A percentile compares a stretch with the other conserved stretches of the same genome.
phyloP scores from a whole-genome alignment of 176 grass and related monocot species.

The Puya raimondii region DNA sequence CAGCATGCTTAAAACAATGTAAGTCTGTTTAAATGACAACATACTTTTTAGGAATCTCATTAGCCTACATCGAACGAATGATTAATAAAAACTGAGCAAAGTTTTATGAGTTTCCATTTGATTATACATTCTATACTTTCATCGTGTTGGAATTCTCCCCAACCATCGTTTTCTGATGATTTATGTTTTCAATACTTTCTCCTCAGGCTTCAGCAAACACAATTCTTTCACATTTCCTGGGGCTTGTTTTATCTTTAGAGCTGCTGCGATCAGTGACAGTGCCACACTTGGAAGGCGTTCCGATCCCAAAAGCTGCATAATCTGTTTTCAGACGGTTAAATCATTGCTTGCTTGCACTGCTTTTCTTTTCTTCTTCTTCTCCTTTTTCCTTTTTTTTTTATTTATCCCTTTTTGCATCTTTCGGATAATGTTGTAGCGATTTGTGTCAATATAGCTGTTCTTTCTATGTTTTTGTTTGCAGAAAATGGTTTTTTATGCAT shows the following conservation, averaged over 20 bases:
- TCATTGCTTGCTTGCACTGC: neutral
- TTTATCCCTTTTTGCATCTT: too few species aligned
- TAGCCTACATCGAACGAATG: too few species aligned
- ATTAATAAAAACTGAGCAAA: too few species aligned
- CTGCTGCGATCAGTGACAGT: conserved; percentile 54
- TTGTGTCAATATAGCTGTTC: neutral
- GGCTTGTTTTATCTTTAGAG: conserved; percentile 64
- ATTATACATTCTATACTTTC: too few species aligned
- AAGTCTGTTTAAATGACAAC: too few species aligned
- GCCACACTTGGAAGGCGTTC: conserved; percentile 28
- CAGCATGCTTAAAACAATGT: too few species aligned
- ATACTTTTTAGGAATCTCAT: too few species aligned
- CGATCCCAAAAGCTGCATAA: conserved; percentile 42
- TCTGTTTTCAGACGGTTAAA: neutral
- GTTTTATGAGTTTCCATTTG: too few species aligned
- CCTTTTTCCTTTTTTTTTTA: neutral
- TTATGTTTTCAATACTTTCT: too few species aligned
- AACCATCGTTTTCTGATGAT: too few species aligned
- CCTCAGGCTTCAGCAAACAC: conserved; percentile 78
- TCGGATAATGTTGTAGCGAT: neutral
- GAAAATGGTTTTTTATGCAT: neutral
- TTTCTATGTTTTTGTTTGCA: neutral
- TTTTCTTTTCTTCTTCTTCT: neutral
- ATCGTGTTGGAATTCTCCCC: too few species aligned
- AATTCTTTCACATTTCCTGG: conserved; percentile 84